Base-by-base conservation (phyloP, 495 filamentous ascomycete genomes). In the Pyrenopolyporus hunteri region DNA sequence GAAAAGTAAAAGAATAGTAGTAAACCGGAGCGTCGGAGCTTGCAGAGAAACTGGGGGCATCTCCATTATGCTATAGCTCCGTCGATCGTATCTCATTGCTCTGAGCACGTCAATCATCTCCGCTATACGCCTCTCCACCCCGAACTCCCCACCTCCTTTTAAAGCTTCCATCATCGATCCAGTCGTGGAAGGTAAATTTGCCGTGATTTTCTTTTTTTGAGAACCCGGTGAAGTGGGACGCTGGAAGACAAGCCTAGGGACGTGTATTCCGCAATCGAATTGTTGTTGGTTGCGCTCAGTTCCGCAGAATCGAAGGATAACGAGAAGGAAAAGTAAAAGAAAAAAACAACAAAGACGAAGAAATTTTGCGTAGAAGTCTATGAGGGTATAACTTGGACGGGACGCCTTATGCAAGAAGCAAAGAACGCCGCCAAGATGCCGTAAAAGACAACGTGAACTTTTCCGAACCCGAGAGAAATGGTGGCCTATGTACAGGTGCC, bases 371-470 rank as follows among this genome's bases (percentile, higher is more conserved):
- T 51, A 60, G 50, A 59, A 57, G 63, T 66, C 63, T 66, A 66
- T 66, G 50, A 54, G 57, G 63, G 63, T 66, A 66, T 66, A 60
- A 49, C 63, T 66, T 53, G 51, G 51, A 53, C 56, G 51, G 19
- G 57, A 66, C 63, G 63, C 63, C 63, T 66, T 57, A 66, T 66
- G 62, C 59, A 63, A 63, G 36, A 62, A 42, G 52, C 52, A 59
- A 48, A 50, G 45, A 65, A 66, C 63, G 63, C 63, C 63, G 50
- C 56, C 57, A 66, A 66, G 63, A 66, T 66, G 63, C 51, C 63
- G 51, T 65, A 66, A 66, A 66, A 14, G 57, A 66, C 63, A 66
- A n/a, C n/a, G n/a, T n/a, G n/a, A 66, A 66, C 63, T 66, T 66
- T 66, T 66, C 63, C 63, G 63, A 66, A 60, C 56, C n/a, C 63